Conservation (phyloP, 129 eudicot genomes). For the Deinandra increscens region DNA sequence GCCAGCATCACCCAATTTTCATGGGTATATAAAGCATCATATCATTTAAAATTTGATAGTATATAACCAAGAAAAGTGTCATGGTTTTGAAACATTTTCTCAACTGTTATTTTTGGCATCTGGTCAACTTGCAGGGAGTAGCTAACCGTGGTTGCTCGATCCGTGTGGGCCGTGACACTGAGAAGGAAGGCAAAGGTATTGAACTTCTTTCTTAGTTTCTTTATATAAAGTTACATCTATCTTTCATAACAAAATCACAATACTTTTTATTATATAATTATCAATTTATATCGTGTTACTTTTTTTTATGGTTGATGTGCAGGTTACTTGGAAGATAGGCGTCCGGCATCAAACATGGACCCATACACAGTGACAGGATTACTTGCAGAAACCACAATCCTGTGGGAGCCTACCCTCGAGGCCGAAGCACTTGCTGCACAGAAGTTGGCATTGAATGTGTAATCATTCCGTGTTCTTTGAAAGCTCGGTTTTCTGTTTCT, state of each 20-base stretch:
- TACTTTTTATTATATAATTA: neutral
- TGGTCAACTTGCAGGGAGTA: conserved; percentile 69
- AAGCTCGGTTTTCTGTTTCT: conserved; percentile 28
- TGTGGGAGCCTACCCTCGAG: conserved; percentile 96
- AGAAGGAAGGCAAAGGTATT: conserved; percentile 90
- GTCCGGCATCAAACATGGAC: conserved; percentile 99
- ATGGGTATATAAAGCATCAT: conserved; percentile 56
- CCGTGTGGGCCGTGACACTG: conserved; percentile 99
- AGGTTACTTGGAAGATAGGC: conserved; percentile 99
- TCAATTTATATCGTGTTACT: neutral
- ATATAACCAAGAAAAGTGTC: neutral
- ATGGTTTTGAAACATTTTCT: neutral
- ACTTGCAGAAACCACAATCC: conserved; percentile 90
- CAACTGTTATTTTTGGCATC: neutral
- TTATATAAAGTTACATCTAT: neutral
- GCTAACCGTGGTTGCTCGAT: conserved; percentile 99
- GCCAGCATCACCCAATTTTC: conserved; percentile 84
- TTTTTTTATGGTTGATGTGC: conserved; percentile 8
- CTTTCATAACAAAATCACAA: too few relatives aligned
- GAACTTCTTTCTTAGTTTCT: neutral
- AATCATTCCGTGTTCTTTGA: conserved; percentile 15
- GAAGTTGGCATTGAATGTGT: conserved; percentile 81
- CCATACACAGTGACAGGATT: conserved; percentile 82
- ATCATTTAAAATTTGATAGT: neutral
- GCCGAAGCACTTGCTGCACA: conserved; percentile 99